phyloP scores from a whole-genome alignment of 2,329 filamentous ascomycete genomes.

The Gyromitra esculenta region DNA sequence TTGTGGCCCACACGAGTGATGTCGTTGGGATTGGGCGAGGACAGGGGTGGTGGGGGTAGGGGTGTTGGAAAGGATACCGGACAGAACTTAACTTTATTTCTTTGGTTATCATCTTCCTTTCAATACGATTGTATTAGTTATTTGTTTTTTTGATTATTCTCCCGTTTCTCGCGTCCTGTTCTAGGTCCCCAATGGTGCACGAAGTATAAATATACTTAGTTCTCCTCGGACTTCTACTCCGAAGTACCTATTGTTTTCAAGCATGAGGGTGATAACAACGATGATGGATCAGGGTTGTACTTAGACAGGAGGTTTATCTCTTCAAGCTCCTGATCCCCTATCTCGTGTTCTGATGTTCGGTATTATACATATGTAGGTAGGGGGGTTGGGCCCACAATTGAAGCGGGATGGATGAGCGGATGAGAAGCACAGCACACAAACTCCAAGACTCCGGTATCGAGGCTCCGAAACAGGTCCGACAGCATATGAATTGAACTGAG shows the following conservation, averaged over 20 bases:
- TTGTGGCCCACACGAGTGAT: slow-evolving; percentile 32
- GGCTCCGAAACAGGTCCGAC: slow-evolving; percentile 37
- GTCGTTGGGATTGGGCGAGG: slow-evolving; percentile 28
- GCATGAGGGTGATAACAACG: background rate
- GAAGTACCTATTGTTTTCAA: slow-evolving; percentile 15
- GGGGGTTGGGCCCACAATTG: background rate
- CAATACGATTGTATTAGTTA: slow-evolving; percentile 51
- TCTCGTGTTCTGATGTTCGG: slow-evolving; percentile 34
- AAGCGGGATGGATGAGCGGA: slow-evolving; percentile 25
- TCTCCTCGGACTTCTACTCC: slow-evolving; percentile 10
- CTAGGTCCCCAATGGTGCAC: slow-evolving; percentile 21
- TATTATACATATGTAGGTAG: slow-evolving; percentile 28
- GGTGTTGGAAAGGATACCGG: slow-evolving; percentile 30
- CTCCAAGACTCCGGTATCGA: slow-evolving; percentile 25
- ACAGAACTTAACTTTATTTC: slow-evolving; percentile 37
- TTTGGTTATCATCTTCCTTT: slow-evolving; percentile 41
- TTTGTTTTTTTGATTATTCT: slow-evolving; percentile 34
- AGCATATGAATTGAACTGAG: slow-evolving; percentile 36
- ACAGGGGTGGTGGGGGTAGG: slow-evolving; percentile 35
- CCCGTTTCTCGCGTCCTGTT: slow-evolving; percentile 32
- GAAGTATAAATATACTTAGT: slow-evolving; percentile 44
- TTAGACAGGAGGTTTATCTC: slow-evolving; percentile 27
- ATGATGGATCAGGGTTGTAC: slow-evolving; percentile 30
- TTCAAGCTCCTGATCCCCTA: slow-evolving; percentile 24
- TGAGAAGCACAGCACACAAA: slow-evolving; percentile 11